A percentile compares a stretch with the other conserved stretches of the same genome.
Evolutionary conservation across 202 grass and related monocot genomes (phyloP).

Genomic region (Elaeis oleifera): DNA sequence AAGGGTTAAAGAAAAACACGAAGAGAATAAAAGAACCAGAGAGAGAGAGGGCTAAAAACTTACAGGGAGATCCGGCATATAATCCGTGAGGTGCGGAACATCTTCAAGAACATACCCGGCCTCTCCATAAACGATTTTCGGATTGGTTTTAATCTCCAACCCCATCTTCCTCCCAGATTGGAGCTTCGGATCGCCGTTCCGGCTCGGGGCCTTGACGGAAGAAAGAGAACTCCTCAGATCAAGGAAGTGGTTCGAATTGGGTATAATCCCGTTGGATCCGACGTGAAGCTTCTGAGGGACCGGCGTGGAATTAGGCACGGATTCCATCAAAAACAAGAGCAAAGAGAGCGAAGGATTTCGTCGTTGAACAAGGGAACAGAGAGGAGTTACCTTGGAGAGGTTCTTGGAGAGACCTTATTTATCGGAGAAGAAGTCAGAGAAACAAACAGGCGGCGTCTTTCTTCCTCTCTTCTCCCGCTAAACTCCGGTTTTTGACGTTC

Average conservation of each 20-base stretch:
- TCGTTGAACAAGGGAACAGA: not conserved
- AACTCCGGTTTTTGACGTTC: no score
- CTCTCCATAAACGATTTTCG: slow-evolving; percentile 44
- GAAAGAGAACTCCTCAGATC: slow-evolving; percentile 43
- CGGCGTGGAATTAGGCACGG: not conserved
- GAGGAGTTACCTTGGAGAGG: not conserved
- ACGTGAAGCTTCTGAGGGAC: not conserved
- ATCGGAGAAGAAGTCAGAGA: not conserved
- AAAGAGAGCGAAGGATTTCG: no score
- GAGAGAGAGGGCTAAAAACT: slow-evolving; percentile 6
- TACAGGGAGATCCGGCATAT: slow-evolving; percentile 58
- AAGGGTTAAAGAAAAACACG: no score
- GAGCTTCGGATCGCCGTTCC: slow-evolving; percentile 18
- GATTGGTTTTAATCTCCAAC: slow-evolving; percentile 7
- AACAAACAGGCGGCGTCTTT: no score
- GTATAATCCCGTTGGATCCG: not conserved
- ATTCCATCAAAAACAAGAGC: slow-evolving; percentile 3
- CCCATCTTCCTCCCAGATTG: slow-evolving; percentile 20
- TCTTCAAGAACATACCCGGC: slow-evolving; percentile 73
- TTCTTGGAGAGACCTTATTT: slow-evolving; percentile 3
- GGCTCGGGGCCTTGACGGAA: slow-evolving; percentile 22
- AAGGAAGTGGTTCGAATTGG: slow-evolving; percentile 24
- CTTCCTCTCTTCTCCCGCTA: not conserved
- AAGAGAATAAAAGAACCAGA: no score
- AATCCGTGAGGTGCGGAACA: slow-evolving; percentile 76